Base-by-base conservation (phyloP, 805 yeast species). In the Ogataea zsoltii region DNA sequence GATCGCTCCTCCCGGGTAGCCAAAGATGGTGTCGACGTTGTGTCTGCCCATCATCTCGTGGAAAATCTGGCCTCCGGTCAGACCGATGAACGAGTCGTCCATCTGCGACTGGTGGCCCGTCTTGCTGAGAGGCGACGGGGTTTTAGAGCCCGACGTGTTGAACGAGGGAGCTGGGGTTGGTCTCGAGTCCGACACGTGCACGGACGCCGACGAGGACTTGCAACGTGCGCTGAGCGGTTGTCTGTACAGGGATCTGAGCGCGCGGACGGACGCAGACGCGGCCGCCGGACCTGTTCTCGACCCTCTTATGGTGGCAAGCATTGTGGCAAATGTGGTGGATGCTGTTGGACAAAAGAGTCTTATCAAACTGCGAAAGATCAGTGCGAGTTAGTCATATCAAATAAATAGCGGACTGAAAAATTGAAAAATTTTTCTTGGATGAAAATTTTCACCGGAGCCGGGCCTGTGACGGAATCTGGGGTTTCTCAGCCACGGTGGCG, bases 1-100 rank as follows among this genome's bases (percentile, higher is more conserved):
- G 61, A 94, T 94, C 56, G 99, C 99, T 66, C 99, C 99, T 62
- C 99, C 99, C 44, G 99, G 96, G 72, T 94, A 94, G 34, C 99
- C 99, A 66, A 92, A 94, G 38, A 94, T 81, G 48, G 97, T 89
- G 68, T 94, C 97, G 46, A 94, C 99, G 44, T 88, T 80, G 66
- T 94, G 97, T 66, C 97, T 82, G 51, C 82, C 75, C 98, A 94
- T 94, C 98, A 94, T 94, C 69, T 92, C 98, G 68, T 92, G 97
- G 74, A 94, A 94, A 51, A 94, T 91, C 71, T 94, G 94, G 57
- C 99, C 99, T 53, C 99, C 99, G n/a, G 96, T 85, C 58, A 90
- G 77, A 14, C 99, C 99, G 44, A 94, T 90, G 60, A 92, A 83
- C 4, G 96, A 86, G 60, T 85, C 91, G 60, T 87, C 95, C 84